Base-by-base conservation (phyloP, 352 stramenopile species). In the Lagenidium giganteum region DNA sequence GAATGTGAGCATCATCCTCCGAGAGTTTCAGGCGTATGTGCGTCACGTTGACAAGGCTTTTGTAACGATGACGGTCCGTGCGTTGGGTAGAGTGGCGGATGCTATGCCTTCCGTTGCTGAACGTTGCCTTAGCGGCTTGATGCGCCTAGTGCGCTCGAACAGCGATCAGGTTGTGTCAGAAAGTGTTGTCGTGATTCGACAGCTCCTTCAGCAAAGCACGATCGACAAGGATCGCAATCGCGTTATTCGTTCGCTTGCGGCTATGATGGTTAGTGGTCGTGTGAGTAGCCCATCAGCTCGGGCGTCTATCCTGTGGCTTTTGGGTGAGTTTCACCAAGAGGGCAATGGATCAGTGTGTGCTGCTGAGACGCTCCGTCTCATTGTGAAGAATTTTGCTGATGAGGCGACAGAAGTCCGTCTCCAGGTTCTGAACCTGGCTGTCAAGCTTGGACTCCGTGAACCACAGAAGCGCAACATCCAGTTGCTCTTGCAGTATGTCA, bases 1-100 rank as follows among this genome's bases (percentile, higher is more conserved):
- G 39, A 96, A 96, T 16, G 93, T 98, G 39, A 82, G 87, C 42
- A 79, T 88, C 27, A 95, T 99, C 13, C 73, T 99, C 36, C 73
- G 91, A 8, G 96, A 99, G 67, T 90, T 99, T 40, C 75, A 97
- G 55, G 94, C 86, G 1, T 99, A 99, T 57, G 89, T 98, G 34
- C 85, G 88, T 20, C 92, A 98, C 54, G 80, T 89, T 17, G 76
- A 90, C 76, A 98, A 98, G 69, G 66, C 65, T 2, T 99, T 99
- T 64, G 95, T 97, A 14, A 96, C 83, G 34, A 95, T 88, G 51
- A 87, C 93, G 0, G 87, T 99, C 37, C 81, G 83, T 24, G 90
- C 94, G 20, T 80, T 98, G n/a, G 95, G 90, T 26, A 80, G 87
- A 22, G 79, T 98, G 7, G 88, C 83, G 0, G 92, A 98, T 46